These are phyloP conservation scores for Penicillium sp. DNA, from an alignment of 2,329 filamentous ascomycete genomes.

Conservation along the genomic window DNA sequence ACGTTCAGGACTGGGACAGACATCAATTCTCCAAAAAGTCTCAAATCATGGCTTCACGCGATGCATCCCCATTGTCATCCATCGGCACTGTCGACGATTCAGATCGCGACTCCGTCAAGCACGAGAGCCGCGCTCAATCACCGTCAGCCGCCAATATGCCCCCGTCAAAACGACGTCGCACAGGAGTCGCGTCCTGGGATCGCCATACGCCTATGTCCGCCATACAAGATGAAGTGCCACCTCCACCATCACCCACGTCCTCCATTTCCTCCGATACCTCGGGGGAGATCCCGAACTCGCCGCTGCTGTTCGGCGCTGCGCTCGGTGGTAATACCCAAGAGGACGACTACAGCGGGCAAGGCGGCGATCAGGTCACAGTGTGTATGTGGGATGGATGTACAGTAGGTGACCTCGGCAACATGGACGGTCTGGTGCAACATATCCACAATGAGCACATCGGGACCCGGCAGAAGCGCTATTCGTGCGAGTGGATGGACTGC, in stretches of 20 bases:
- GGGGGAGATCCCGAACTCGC: slow-evolving; percentile 72
- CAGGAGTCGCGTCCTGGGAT: slow-evolving; percentile 41
- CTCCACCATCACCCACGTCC: slow-evolving; percentile 48
- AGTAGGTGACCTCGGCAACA: slow-evolving; percentile 66
- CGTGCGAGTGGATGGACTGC: slow-evolving; percentile 96
- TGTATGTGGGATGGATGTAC: slow-evolving; percentile 74
- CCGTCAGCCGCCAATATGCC: slow-evolving; percentile 37
- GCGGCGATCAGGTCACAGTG: slow-evolving; percentile 67
- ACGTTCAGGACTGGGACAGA: too few species aligned
- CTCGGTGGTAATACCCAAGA: slow-evolving; percentile 40
- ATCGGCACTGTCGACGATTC: slow-evolving; percentile 58
- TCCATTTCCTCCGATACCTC: slow-evolving; percentile 88
- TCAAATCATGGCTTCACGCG: slow-evolving; percentile 36
- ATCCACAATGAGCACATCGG: slow-evolving; percentile 93
- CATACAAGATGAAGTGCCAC: slow-evolving; percentile 34
- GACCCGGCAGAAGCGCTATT: slow-evolving; percentile 88
- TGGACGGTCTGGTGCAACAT: slow-evolving; percentile 75
- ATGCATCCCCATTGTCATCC: slow-evolving; percentile 59
- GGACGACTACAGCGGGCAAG: slow-evolving; percentile 63
- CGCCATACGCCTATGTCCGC: slow-evolving; percentile 47
- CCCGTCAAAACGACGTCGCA: slow-evolving; percentile 46
- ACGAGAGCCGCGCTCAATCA: slow-evolving; percentile 44
- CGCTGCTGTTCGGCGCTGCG: slow-evolving; percentile 42
- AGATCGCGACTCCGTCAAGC: slow-evolving; percentile 49
- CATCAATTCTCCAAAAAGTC: neutral